Percentiles rank a stretch among this genome's conserved stretches.
These are phyloP conservation scores for Steccherinum ochraceum DNA, from an alignment of 768 basidiomycete species.

Conservation along the genomic window DNA sequence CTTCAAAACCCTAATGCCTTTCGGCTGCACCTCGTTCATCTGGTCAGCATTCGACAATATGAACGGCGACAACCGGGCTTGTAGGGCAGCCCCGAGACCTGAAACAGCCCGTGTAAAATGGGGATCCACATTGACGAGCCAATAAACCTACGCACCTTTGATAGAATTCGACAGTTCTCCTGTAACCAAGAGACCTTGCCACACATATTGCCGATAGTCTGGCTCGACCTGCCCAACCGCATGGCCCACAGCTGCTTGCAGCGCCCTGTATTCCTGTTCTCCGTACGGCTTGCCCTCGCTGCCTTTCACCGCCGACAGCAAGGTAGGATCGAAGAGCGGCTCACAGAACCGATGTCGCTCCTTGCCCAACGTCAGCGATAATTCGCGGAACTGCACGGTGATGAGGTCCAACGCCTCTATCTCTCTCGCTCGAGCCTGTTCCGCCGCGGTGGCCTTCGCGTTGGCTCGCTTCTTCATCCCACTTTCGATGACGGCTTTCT, in stretches of 20 bases:
- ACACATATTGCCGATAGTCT: slow-evolving; percentile 64
- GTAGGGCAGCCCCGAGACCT: slow-evolving; percentile 47
- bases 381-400: slow-evolving; percentile 64
- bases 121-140: not conserved
- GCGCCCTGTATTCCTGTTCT: slow-evolving; percentile 22
- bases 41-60: slow-evolving; percentile 56
- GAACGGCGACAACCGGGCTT: slow-evolving; percentile 63
- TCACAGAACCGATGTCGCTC: slow-evolving; percentile 90
- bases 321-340: slow-evolving; percentile 71
- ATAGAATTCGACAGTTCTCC: slow-evolving; percentile 69
- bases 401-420: slow-evolving; percentile 83
- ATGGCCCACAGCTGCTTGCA: slow-evolving; percentile 65
- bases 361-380: slow-evolving; percentile 72
- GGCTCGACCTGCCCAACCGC: slow-evolving; percentile 57
- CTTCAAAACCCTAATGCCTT: slow-evolving; percentile 50
- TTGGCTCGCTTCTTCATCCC: slow-evolving; percentile 74
- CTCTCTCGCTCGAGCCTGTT: slow-evolving; percentile 74
- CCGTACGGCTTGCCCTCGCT: slow-evolving; percentile 4
- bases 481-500: slow-evolving; percentile 82
- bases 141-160: slow-evolving; percentile 44
- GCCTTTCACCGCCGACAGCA: slow-evolving; percentile 24
- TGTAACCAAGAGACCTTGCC: slow-evolving; percentile 76
- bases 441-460: slow-evolving; percentile 69
- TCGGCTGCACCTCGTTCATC: slow-evolving; percentile 67
- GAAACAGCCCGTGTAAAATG: not conserved